Evolutionary conservation across 2,329 filamentous ascomycete species (phyloP), one percentile per base, ranked within the genome.

Genomic region (Penicillium sp.): DNA sequence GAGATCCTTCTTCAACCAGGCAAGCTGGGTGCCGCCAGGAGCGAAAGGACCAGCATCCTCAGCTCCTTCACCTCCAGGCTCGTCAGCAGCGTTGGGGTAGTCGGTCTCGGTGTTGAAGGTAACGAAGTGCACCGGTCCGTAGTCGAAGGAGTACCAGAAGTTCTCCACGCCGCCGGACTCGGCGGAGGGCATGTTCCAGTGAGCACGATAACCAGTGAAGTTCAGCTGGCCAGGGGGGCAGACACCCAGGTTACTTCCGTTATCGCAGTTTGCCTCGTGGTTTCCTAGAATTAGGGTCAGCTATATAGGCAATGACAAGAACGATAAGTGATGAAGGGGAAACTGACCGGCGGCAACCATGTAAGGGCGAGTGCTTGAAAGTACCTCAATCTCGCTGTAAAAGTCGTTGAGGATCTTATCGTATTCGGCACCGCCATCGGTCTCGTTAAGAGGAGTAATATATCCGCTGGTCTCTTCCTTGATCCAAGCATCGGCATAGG

Each of bases 181-280:
- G 10, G 16, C 37, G n/a, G 59, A 62, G 31, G 61, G 67, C 65
- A 66, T 69, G 44, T 59, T 57, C 41, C 60, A 69, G 35, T 65
- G 66, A 53, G 68, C 64, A 14, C 55, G 54, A 52, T 59, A 69
- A 33, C 62, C 67, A 6, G 67, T 68, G 47, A 69, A 69, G 54
- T 69, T 69, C 16, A 60, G 63, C 50, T 69, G 66, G 43, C 66
- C 67, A 19, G 53, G 35, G 11, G 57, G 27, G 37, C 67, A 69
- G n/a, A 69, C 62, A 39, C 50, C 44, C 10, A 60, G 44, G 6
- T 49, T 62, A 41, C 66, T 56, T 27, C 64, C 60, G 24, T 58
- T 59, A 41, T 58, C 53, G 14, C 51, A 62, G 6, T 54, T 59
- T 1, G 60, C 54, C 43, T 62, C 60, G 22, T 62, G 60, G 22